Base-by-base conservation (phyloP, 2,329 filamentous ascomycete genomes). In the Thielaviopsis cerberus region DNA sequence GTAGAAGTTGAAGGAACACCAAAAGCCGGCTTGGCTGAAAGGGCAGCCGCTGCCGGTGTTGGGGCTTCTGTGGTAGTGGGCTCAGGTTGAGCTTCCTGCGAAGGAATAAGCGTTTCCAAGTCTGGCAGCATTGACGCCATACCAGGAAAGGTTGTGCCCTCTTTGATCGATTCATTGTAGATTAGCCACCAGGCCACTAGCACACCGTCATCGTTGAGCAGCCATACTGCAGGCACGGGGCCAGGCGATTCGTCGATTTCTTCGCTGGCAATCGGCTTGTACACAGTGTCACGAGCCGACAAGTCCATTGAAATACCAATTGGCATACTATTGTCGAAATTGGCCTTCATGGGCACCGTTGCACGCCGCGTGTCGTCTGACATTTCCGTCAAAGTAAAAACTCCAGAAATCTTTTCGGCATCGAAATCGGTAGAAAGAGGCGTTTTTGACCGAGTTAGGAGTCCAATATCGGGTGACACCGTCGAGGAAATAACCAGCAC, bases 121-220 rank as follows among this genome's bases (percentile, higher is more conserved):
- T 1, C 69, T 69, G 59, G 74, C 72, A 30, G 72, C 73, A 51
- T 71, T 24, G 53, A 72, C 48, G 76, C 72, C 62, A 96, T 73
- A 4, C 85, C 86, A 48, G 84, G 78, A 68, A 89, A 97, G 0
- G 80, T 79, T 6, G 80, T 81, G 3, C 83, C 83, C 64, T 83
- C 75, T 60, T 83, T 80, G 61, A 98, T 82, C 1, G 91, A 89
- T 50, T 94, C 88, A 37, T 85, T 81, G 70, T 96, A 96, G 22
- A 97, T 79, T 51, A 97, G 72, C 88, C 91, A 96, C 89, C 91
- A 98, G 13, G 82, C 78, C 52, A 81, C 82, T 17, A 98, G 74
- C 10, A 94, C 72, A 62, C 92, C 92, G 65, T 96, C 88, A 63
- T 95, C 84, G 61, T 94, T 97, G 17, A 98, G 74, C 27, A 88